Evolutionary conservation across 1,284 basidiomycete genomes (phyloP).

Genomic region (Veloporphyrellus conicus): DNA sequence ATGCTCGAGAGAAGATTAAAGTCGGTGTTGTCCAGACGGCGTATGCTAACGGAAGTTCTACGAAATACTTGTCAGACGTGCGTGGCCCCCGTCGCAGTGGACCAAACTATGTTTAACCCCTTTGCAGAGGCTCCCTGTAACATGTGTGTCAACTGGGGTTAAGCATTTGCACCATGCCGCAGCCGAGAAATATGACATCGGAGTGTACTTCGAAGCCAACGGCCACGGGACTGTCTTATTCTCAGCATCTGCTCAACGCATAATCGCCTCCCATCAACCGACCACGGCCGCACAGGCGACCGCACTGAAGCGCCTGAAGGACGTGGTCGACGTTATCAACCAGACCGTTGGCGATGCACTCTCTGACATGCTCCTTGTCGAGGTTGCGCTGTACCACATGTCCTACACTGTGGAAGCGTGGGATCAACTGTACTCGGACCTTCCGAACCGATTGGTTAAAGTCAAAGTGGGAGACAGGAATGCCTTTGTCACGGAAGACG

Average conservation of each 20-base stretch:
- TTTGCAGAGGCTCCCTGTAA: conserved; percentile 80
- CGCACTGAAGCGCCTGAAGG: conserved; percentile 72
- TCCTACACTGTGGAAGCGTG: conserved; percentile 83
- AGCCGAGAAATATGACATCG: conserved; percentile 81
- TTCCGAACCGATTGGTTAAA: conserved; percentile 96
- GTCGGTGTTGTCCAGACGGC: conserved; percentile 98
- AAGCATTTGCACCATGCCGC: conserved; percentile 99
- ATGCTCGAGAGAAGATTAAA: conserved; percentile 47
- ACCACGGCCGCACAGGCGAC: conserved; percentile 76
- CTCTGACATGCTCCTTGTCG: conserved; percentile 94
- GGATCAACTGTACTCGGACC: conserved; percentile 91
- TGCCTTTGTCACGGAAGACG: conserved; percentile 89
- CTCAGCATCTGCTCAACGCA: conserved; percentile 67
- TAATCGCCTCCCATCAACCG: conserved; percentile 61
- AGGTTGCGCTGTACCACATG: conserved; percentile 86
- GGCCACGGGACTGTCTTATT: conserved; percentile 98
- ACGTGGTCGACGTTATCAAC: conserved; percentile 86
- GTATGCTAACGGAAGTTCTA: conserved; percentile 97
- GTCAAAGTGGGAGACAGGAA: conserved; percentile 84
- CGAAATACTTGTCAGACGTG: conserved; percentile 84
- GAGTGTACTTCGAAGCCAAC: conserved; percentile 99
- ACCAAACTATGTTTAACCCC: not conserved
- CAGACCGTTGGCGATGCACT: conserved; percentile 98
- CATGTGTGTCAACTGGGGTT: conserved; percentile 95
- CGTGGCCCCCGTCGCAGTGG: not conserved